Percentiles rank a stretch among this genome's conserved stretches.
Conservation (phyloP, 441 rosid genomes). For the Sinapis alba region DNA sequence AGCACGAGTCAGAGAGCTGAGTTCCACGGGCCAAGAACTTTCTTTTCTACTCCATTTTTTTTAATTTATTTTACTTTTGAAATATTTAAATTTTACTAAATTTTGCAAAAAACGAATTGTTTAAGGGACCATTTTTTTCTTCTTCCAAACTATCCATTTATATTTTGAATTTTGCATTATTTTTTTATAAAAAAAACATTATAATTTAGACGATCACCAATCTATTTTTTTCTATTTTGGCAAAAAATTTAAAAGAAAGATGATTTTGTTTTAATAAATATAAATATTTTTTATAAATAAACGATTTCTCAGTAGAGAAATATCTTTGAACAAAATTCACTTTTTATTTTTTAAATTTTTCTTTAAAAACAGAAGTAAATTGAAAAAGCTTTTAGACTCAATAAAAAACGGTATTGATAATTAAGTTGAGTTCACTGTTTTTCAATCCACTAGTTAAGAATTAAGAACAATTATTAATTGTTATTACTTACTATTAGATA, state of each 20-base stretch:
- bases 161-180: neutral
- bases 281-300: neutral
- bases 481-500: conserved; percentile 18
- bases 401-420: neutral
- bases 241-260: too few species aligned
- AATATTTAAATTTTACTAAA: neutral
- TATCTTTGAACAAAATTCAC: neutral
- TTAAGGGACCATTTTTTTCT: neutral
- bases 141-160: neutral
- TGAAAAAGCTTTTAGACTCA: neutral
- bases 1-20: conserved; percentile 29
- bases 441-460: conserved; percentile 15
- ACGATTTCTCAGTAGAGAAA: neutral
- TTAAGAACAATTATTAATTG: neutral
- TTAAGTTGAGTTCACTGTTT: conserved; percentile 11
- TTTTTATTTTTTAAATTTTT: too few species aligned
- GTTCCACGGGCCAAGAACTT: conserved; percentile 23
- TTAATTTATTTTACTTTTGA: conserved; percentile 13
- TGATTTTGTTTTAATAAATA: neutral
- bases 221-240: too few species aligned
- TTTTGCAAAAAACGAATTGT: neutral
- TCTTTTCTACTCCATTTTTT: neutral
- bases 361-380: neutral
- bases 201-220: neutral
- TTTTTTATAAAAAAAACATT: neutral